Base-by-base conservation (phyloP, 306 rosid genomes). In the Herpetospermum pedunculosum region DNA sequence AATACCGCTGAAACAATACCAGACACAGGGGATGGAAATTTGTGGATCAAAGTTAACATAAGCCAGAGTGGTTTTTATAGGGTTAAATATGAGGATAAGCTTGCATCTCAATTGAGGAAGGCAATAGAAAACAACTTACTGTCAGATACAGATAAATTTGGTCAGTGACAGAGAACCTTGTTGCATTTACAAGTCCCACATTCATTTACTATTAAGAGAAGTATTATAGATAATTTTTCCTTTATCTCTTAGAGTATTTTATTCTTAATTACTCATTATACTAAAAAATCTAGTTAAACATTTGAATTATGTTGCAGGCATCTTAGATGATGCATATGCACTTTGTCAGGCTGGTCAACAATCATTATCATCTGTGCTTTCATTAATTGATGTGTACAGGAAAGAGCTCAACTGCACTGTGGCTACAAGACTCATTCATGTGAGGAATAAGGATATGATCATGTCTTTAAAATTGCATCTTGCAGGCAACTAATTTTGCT, bases 21-120 rank as follows among this genome's bases (percentile, higher is more conserved):
- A 46, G 83, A 59, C 70, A 53, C 49, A 57, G 29, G 46, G 50
- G 78, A 64, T 41, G 81, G 76, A 53, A 78, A 81, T 75, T 43
- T 46, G 19, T 89, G 91, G 95, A 32, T 89, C 70, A 87, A 89
- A 80, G 84, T 89, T 32, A 89, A 85, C 46, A 71, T 74, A 32
- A 80, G 79, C 59, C 89, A 87, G 63, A 80, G 80, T 79, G 88
- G 89, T 75, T 89, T 89, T 81, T 85, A 87, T 78, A 78, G 95
- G 65, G 91, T 85, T 28, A 81, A 81, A 18, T 89, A 85, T 73
- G 89, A 87, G 68, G 88, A 83, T 35, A 74, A 80, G 71, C 88
- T 89, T 12, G 83, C 82, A 53, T 69, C 83, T 82, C 76, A 75
- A 59, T 81, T 87, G 78, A 64, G 81, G 77, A 83, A 75, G 47